Percentiles rank a stretch among this genome's conserved stretches.
These are phyloP conservation scores for Jatropha curcas DNA, from an alignment of 345 rosid species.

Conservation along the genomic window DNA sequence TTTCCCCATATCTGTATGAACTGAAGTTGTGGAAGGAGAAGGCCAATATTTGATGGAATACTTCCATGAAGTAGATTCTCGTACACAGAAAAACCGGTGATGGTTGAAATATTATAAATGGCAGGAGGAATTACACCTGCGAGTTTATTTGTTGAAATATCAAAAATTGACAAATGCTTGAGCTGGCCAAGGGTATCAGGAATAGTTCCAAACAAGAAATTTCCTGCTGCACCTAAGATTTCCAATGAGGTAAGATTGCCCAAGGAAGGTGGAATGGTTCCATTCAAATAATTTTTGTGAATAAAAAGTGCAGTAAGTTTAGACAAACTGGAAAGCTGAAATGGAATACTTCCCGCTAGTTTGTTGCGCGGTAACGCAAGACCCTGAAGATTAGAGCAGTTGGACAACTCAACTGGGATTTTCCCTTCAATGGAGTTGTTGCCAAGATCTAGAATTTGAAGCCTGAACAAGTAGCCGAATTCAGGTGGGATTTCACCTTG, in stretches of 20 bases:
- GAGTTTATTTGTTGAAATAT: neutral
- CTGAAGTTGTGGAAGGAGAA: neutral
- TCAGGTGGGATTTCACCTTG: slow-evolving; percentile 20
- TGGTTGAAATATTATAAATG: neutral
- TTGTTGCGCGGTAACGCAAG: neutral
- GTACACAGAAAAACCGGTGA: neutral
- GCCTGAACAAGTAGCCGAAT: slow-evolving; percentile 13
- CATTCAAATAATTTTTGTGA: slow-evolving; percentile 6
- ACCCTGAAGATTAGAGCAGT: neutral
- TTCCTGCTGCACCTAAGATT: neutral
- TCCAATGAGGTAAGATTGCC: slow-evolving; percentile 5
- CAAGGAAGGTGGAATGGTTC: slow-evolving; percentile 11
- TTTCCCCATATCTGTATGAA: neutral
- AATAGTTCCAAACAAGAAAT: neutral
- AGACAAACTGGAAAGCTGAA: neutral
- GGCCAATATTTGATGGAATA: slow-evolving; percentile 7
- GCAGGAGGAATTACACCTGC: neutral
- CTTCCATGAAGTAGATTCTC: neutral
- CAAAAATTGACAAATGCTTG: neutral
- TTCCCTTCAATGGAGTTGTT: slow-evolving; percentile 16
- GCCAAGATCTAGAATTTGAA: neutral
- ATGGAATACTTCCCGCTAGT: slow-evolving; percentile 17
- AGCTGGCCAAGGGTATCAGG: neutral
- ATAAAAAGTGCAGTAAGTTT: neutral
- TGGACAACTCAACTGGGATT: slow-evolving; percentile 18